Evolutionary conservation across 75 land plant genomes (phyloP).

Genomic region (Ceratopteris richardii): DNA sequence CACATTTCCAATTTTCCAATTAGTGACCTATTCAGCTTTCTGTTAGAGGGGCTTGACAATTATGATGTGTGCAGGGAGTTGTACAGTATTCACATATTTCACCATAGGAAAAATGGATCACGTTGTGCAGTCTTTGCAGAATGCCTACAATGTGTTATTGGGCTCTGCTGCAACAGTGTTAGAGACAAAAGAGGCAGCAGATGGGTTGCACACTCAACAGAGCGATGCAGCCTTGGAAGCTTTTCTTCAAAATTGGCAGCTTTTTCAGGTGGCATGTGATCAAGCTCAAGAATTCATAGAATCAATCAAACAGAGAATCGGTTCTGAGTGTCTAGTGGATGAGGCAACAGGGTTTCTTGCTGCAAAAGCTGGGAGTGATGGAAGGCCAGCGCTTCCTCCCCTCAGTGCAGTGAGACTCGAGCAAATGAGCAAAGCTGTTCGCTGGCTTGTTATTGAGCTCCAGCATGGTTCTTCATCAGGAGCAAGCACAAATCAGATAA

Average conservation of each 20-base stretch:
- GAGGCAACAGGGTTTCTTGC: constrained; percentile 74
- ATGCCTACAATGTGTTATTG: constrained; percentile 49
- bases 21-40: too few species aligned
- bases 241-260: constrained; percentile 66
- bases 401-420: constrained; percentile 86
- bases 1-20: too few species aligned
- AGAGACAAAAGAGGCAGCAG: constrained; percentile 49
- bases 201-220: constrained; percentile 37
- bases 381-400: constrained; percentile 43
- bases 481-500: too few species aligned
- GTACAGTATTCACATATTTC: too few species aligned
- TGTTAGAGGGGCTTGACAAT: too few species aligned
- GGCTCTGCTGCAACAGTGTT: constrained; percentile 50
- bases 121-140: constrained; percentile 33
- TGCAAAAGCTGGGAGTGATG: constrained; percentile 14
- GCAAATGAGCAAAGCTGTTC: constrained; percentile 94
- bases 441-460: constrained; percentile 84
- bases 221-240: constrained; percentile 67
- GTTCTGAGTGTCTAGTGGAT: constrained; percentile 86
- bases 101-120: constrained; percentile 35
- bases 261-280: constrained; percentile 76
- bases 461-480: constrained; percentile 47
- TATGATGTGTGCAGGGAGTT: too few species aligned
- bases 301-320: constrained; percentile 71
- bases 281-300: constrained; percentile 88